These are phyloP conservation scores for Populus hybrid DNA, from an alignment of 441 rosid species.

Conservation along the genomic window DNA sequence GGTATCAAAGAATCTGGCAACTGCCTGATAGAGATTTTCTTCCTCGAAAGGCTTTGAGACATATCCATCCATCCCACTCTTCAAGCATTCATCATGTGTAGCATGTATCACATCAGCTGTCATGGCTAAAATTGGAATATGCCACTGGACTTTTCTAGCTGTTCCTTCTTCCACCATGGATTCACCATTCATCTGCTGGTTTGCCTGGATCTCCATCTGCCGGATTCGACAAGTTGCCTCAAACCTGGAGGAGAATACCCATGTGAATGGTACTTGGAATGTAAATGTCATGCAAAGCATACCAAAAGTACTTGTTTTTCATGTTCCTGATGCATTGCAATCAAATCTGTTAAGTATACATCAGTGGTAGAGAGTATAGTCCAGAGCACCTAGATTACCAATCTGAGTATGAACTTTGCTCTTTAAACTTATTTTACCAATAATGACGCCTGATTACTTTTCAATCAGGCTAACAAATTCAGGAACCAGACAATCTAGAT, in stretches of 20 bases:
- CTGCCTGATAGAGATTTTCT: conserved; percentile 70
- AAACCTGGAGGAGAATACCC: conserved; percentile 39
- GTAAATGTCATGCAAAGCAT: background rate
- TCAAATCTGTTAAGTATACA: background rate
- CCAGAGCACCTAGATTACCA: background rate
- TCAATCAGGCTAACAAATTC: background rate
- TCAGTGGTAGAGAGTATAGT: background rate
- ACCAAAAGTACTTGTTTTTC: background rate
- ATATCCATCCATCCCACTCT: conserved; percentile 68
- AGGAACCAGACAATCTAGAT: background rate
- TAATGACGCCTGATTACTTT: background rate
- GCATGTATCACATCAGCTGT: conserved; percentile 79
- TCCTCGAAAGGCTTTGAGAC: conserved; percentile 87
- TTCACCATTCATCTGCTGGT: conserved; percentile 39
- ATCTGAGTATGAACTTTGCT: no score
- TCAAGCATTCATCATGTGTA: conserved; percentile 55
- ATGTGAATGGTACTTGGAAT: no score
- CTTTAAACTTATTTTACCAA: no score
- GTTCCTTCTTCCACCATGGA: conserved; percentile 27
- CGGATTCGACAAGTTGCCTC: conserved; percentile 84
- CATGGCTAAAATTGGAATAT: conserved; percentile 67
- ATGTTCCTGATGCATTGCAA: background rate
- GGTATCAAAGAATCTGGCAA: conserved; percentile 60
- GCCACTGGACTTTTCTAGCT: conserved; percentile 31
- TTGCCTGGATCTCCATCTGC: conserved; percentile 65